A percentile compares a stretch with the other conserved stretches of the same genome.
phyloP scores from a whole-genome alignment of 179 eudicot genomes.

The Spergularia azorica region DNA sequence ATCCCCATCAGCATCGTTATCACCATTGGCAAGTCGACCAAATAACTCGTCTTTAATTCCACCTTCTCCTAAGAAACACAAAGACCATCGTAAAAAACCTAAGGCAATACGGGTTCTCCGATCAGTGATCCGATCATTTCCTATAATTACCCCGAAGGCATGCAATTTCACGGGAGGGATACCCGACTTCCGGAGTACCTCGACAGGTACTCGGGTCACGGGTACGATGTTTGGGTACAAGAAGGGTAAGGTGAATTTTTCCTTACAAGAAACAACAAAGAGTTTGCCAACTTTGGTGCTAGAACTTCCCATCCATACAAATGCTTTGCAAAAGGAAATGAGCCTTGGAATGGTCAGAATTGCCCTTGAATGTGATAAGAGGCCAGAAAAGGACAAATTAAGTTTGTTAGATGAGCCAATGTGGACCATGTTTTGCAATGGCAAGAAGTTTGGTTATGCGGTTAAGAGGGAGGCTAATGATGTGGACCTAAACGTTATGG shows the following conservation, averaged over 20 bases:
- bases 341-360: conserved; percentile 72
- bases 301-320: conserved; percentile 73
- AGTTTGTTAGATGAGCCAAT: conserved; percentile 62
- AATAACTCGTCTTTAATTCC: conserved; percentile 42
- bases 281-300: conserved; percentile 68
- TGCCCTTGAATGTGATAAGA: conserved; percentile 84
- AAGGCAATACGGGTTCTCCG: conserved; percentile 49
- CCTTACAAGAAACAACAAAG: conserved; percentile 65
- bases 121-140: conserved; percentile 66
- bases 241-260: conserved; percentile 67
- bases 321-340: conserved; percentile 63
- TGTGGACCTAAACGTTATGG: conserved; percentile 74
- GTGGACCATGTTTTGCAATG: conserved; percentile 86
- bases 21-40: background rate
- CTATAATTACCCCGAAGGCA: conserved; percentile 53
- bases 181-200: conserved; percentile 30
- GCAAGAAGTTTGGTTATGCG: conserved; percentile 71
- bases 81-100: conserved; percentile 23
- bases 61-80: conserved; percentile 52
- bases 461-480: conserved; percentile 71
- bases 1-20: background rate
- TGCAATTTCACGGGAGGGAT: conserved; percentile 52
- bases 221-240: conserved; percentile 74
- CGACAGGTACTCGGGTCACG: conserved; percentile 40
- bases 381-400: conserved; percentile 48